A percentile compares a stretch with the other conserved stretches of the same genome.
phyloP scores from a whole-genome alignment of 2,329 filamentous ascomycete genomes.

The Ophiocordyceps robertsii region DNA sequence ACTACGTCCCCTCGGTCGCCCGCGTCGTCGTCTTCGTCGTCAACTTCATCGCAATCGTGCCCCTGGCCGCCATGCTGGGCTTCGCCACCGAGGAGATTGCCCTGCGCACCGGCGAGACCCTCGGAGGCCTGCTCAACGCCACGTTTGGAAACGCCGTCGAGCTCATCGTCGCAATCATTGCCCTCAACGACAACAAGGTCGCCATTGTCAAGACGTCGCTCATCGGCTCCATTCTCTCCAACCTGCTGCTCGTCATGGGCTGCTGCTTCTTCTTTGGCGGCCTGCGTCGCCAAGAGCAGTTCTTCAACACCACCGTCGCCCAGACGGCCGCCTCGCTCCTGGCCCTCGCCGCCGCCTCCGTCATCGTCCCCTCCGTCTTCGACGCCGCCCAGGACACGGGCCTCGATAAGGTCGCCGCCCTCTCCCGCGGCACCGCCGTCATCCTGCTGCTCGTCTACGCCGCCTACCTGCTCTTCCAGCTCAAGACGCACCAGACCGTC shows the following conservation, averaged over 20 bases:
- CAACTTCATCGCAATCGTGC: slow-evolving; percentile 90
- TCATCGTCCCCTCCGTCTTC: slow-evolving; percentile 88
- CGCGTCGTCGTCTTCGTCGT: slow-evolving; percentile 63
- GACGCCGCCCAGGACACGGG: slow-evolving; percentile 34
- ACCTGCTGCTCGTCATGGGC: slow-evolving; percentile 75
- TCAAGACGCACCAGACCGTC: slow-evolving; percentile 68
- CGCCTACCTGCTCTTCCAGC: slow-evolving; percentile 79
- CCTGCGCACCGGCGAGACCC: slow-evolving; percentile 64
- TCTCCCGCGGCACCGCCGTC: slow-evolving; percentile 62
- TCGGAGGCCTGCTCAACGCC: slow-evolving; percentile 82
- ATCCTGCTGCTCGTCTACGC: slow-evolving; percentile 76
- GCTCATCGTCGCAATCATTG: slow-evolving; percentile 78
- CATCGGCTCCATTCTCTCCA: slow-evolving; percentile 84
- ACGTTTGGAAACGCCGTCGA: slow-evolving; percentile 90
- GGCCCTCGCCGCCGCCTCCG: slow-evolving; percentile 61
- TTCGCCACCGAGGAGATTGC: slow-evolving; percentile 88
- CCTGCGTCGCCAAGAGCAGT: slow-evolving; percentile 64
- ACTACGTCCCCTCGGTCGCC: slow-evolving; percentile 43
- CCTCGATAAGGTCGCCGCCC: slow-evolving; percentile 37
- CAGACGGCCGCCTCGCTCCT: slow-evolving; percentile 78
- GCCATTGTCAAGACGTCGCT: slow-evolving; percentile 86
- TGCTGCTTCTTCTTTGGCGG: slow-evolving; percentile 90
- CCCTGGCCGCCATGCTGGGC: slow-evolving; percentile 72
- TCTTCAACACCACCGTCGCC: slow-evolving; percentile 84
- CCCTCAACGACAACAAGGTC: slow-evolving; percentile 59